Conservation (phyloP, 2,329 filamentous ascomycete species). For the Elsinoe australis region DNA sequence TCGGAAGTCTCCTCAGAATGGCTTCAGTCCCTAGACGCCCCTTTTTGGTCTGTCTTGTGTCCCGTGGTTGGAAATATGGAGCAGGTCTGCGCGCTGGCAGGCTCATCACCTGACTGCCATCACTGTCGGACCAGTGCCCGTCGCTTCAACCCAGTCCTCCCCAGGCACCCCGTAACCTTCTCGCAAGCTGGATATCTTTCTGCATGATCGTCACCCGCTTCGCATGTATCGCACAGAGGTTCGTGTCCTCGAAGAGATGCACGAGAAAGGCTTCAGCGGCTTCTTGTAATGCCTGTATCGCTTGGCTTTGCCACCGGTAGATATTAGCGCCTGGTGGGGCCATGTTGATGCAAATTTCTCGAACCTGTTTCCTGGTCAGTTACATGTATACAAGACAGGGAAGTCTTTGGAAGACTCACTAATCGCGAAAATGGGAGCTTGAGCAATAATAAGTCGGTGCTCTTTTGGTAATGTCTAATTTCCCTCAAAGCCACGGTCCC, state of each 20-base stretch:
- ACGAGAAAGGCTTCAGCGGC: slow-evolving; percentile 98
- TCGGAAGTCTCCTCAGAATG: too few species aligned
- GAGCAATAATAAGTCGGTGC: slow-evolving; percentile 88
- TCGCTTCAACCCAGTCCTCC: slow-evolving; percentile 30
- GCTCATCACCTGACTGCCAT: too few species aligned
- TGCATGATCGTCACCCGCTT: slow-evolving; percentile 98
- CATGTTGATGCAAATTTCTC: slow-evolving; percentile 94
- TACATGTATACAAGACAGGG: neutral
- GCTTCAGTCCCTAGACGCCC: too few species aligned
- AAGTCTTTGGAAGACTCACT: slow-evolving; percentile 36
- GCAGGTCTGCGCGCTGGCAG: neutral
- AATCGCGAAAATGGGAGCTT: slow-evolving; percentile 98
- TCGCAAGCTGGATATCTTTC: slow-evolving; percentile 95
- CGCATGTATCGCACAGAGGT: slow-evolving; percentile 96
- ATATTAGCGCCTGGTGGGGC: slow-evolving; percentile 59
- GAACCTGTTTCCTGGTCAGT: slow-evolving; percentile 43
- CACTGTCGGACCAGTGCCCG: too few species aligned
- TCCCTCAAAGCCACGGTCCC: slow-evolving; percentile 95
- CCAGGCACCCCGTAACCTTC: slow-evolving; percentile 77
- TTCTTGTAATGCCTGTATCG: slow-evolving; percentile 95
- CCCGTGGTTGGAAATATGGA: too few species aligned
- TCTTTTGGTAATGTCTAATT: slow-evolving; percentile 97
- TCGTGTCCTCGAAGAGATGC: slow-evolving; percentile 96
- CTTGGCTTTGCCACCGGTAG: slow-evolving; percentile 95
- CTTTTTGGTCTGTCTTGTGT: too few species aligned